These are phyloP conservation scores for Colletotrichum godetiae DNA, from an alignment of 2,329 filamentous ascomycete species.

Conservation along the genomic window DNA sequence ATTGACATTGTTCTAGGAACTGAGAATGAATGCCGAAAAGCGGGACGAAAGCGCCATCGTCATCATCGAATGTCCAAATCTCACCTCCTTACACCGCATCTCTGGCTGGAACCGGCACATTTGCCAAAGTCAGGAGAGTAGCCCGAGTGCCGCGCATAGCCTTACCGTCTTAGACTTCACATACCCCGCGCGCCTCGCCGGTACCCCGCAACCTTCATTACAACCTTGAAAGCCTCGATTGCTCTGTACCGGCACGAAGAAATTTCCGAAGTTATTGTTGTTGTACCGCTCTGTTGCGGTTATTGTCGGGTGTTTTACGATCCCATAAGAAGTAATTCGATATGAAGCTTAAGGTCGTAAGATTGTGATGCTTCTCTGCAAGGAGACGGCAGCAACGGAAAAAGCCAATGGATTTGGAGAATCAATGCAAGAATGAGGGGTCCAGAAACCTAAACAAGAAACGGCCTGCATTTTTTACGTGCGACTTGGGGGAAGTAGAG, in stretches of 20 bases:
- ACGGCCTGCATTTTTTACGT: not conserved
- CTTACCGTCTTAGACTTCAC: conserved; percentile 26
- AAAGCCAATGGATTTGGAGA: conserved; percentile 24
- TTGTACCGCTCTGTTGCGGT: not conserved
- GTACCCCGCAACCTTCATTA: conserved; percentile 32
- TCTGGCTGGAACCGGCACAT: conserved; percentile 1
- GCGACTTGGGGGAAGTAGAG: not conserved
- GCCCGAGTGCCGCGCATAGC: not conserved
- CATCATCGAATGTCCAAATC: conserved; percentile 12
- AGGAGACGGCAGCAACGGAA: not conserved
- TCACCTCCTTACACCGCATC: not conserved
- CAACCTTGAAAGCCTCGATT: conserved; percentile 8
- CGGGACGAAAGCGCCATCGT: not conserved
- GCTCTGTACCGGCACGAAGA: not conserved
- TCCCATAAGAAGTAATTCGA: conserved; percentile 3
- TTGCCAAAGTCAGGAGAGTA: not conserved
- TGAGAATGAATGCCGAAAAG: not conserved
- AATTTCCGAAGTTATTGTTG: not conserved
- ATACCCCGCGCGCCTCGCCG: conserved; percentile 22
- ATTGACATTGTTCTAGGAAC: not conserved
- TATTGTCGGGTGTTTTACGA: conserved; percentile 20
- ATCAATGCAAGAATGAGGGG: conserved; percentile 27
- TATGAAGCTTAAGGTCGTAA: not conserved
- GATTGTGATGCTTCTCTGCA: not conserved
- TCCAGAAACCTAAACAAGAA: conserved; percentile 17